These are phyloP conservation scores for Cryptococcus sp. DNA, from an alignment of 1,284 basidiomycete genomes.

Conservation along the genomic window DNA sequence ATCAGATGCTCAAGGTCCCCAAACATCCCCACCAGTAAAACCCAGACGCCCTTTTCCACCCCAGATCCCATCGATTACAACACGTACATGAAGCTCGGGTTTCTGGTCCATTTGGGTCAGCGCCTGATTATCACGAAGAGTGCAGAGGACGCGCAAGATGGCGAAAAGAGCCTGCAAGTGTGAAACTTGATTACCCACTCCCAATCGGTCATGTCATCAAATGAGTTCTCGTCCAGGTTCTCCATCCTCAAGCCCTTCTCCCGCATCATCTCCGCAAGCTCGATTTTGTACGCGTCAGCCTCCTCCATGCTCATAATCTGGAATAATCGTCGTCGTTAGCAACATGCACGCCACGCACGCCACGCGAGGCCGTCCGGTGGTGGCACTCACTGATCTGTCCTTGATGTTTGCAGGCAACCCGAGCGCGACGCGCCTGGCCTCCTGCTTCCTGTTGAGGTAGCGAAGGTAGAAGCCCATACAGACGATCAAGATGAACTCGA, in stretches of 20 bases:
- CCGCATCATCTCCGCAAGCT: constrained; percentile 19
- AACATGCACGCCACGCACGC: too few relatives aligned
- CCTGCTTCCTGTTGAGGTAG: constrained; percentile 26
- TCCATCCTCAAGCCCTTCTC: constrained; percentile 19
- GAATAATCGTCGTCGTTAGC: too few relatives aligned
- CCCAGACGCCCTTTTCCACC: too few relatives aligned
- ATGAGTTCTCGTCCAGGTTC: constrained; percentile 24
- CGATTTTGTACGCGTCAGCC: constrained; percentile 28
- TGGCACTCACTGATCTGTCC: constrained; percentile 29
- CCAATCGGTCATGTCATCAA: constrained; percentile 36
- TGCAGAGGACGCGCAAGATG: too few relatives aligned
- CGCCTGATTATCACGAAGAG: too few relatives aligned
- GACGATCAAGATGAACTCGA: constrained; percentile 20
- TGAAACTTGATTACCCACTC: constrained; percentile 18
- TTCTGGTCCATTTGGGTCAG: too few relatives aligned
- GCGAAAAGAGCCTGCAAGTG: too few relatives aligned
- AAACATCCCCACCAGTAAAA: too few relatives aligned
- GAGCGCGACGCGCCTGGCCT: constrained; percentile 18
- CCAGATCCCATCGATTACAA: too few relatives aligned
- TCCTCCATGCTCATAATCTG: neutral
- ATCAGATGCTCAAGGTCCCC: too few relatives aligned
- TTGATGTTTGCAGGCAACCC: constrained; percentile 23
- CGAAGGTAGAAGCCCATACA: constrained; percentile 24
- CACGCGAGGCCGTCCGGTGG: too few relatives aligned
- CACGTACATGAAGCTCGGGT: too few relatives aligned